Evolutionary conservation across 2,329 filamentous ascomycete species (phyloP).

Genomic region (Hymenoscyphus fructigenus): DNA sequence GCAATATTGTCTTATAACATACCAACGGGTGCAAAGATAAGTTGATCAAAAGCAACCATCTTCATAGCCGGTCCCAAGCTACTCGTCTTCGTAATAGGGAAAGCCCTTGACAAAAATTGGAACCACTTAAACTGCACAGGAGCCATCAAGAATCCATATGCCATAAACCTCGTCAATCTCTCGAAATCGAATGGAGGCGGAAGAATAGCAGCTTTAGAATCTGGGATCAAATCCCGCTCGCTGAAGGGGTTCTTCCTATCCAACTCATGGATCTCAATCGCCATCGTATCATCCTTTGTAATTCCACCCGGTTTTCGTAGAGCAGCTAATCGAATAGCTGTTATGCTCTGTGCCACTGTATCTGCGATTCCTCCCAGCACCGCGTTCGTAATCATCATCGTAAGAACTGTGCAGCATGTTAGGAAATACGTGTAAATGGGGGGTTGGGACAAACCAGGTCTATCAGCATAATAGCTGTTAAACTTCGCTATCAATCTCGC

Average conservation of each 20-base stretch:
- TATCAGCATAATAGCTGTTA: slow-evolving; percentile 90
- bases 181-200: slow-evolving; percentile 95
- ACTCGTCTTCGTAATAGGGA: slow-evolving; percentile 78
- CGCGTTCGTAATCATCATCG: slow-evolving; percentile 98
- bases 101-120: slow-evolving; percentile 74
- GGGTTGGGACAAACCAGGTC: slow-evolving; percentile 63
- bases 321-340: slow-evolving; percentile 70
- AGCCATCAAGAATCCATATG: slow-evolving; percentile 95
- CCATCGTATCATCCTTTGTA: slow-evolving; percentile 65
- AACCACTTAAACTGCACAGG: slow-evolving; percentile 97
- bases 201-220: slow-evolving; percentile 51
- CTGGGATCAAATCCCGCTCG: slow-evolving; percentile 65
- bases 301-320: slow-evolving; percentile 60
- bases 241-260: slow-evolving; percentile 73
- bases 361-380: slow-evolving; percentile 94
- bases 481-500: slow-evolving; percentile 82
- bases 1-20: slow-evolving; percentile 33
- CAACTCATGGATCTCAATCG: slow-evolving; percentile 86
- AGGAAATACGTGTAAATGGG: slow-evolving; percentile 7
- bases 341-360: slow-evolving; percentile 91
- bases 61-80: slow-evolving; percentile 79
- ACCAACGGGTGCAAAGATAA: slow-evolving; percentile 89
- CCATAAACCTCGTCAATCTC: slow-evolving; percentile 91
- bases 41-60: slow-evolving; percentile 87
- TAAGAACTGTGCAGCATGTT: slow-evolving; percentile 64